Evolutionary conservation across 805 yeast genomes (phyloP), one percentile per base, ranked within the genome.

Genomic region (Dipodascopsis uninucleata): DNA sequence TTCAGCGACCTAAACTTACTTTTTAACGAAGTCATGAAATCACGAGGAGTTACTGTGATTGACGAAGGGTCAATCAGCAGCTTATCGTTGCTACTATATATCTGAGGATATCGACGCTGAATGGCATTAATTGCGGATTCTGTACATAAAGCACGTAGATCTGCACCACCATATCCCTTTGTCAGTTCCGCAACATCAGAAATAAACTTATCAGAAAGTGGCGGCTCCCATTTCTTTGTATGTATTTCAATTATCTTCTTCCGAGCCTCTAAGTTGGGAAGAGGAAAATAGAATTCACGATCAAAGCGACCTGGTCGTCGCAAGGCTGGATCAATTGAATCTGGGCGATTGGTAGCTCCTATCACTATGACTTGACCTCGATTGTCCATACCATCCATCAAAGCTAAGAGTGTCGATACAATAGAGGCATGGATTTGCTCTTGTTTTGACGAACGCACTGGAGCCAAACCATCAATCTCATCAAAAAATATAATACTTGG

Each of bases 321-420:
- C 47, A 93, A 71, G 0, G 98, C 98, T 1, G 98, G 97, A 65
- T 93, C 98, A n/a, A 93, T 85, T 0, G 97, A 85, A 66, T 93
- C 97, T 0, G 98, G 98, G 60, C 98, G 72, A 66, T 93, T 93
- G 0, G 98, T 93, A 1, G 98, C 98, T 47, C 98, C 98, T 57
- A 93, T 89, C 2, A 93, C 96, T 53, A 93, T 90, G 16, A 93
- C 97, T 62, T 93, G 97, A 5, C 98, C 98, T 62, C 97, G 78
- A 57, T 88, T 88, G 63, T 90, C 97, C 97, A 93, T 93, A 58
- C 98, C 98, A 65, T 93, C 98, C 98, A 93, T 93, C 41, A 93
- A 69, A 0, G 98, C 97, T 53, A 93, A 75, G 58, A 93, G 69
- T 0, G 98, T 93, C 4, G 97, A 88, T 2, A 93, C 98, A 48